Percentiles rank a stretch among this genome's conserved stretches.
phyloP scores from a whole-genome alignment of 1,139 yeast species.

The Hemisphaericaspora lyxosophila region DNA sequence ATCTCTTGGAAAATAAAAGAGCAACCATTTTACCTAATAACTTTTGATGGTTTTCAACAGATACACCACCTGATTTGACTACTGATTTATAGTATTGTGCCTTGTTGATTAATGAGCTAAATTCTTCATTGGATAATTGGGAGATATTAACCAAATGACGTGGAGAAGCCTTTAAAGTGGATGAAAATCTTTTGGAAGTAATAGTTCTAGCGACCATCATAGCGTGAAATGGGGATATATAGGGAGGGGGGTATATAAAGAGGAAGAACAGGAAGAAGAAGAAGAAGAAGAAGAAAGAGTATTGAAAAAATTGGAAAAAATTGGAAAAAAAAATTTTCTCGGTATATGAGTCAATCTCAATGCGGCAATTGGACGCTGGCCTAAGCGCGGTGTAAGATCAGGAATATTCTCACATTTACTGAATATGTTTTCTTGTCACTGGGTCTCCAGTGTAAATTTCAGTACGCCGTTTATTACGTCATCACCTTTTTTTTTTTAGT shows the following conservation, averaged over 20 bases:
- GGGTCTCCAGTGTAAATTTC: conserved; percentile 4
- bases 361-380: conserved; percentile 10
- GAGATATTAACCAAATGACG: conserved; percentile 81
- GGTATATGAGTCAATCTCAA: conserved; percentile 11
- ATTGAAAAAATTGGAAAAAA: neutral
- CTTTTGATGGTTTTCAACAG: conserved; percentile 51
- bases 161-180: conserved; percentile 23
- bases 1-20: conserved; percentile 80
- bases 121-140: conserved; percentile 70
- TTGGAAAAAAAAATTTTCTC: conserved; percentile 8
- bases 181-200: conserved; percentile 11
- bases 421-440: too few relatives aligned
- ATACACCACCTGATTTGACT: conserved; percentile 52
- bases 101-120: conserved; percentile 62
- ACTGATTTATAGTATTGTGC: conserved; percentile 61
- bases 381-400: conserved; percentile 14
- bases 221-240: neutral
- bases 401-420: conserved; percentile 3
- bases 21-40: conserved; percentile 82
- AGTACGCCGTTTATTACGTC: neutral
- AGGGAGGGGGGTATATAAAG: too few relatives aligned
- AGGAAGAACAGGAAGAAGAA: neutral
- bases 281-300: neutral
- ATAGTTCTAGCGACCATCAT: conserved; percentile 13
- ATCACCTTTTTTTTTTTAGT: neutral